Percentiles rank a stretch among this genome's conserved stretches.
phyloP scores from a whole-genome alignment of 2,329 filamentous ascomycete species.

The Talaromyces marneffei region DNA sequence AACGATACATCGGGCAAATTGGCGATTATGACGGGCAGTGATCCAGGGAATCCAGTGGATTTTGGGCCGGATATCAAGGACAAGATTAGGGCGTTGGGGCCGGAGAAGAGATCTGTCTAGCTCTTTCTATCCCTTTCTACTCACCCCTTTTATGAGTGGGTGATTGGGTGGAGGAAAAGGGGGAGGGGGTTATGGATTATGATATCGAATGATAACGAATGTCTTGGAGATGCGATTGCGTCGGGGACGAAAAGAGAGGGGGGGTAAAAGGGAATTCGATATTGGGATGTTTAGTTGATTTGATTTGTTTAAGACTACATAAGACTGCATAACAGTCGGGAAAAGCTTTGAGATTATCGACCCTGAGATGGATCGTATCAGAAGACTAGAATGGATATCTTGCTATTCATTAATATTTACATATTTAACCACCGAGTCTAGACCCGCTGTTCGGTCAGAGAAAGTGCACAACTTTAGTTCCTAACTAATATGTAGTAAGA shows the following conservation, averaged over 20 bases:
- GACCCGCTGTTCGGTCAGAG: too few species aligned
- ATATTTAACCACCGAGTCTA: background rate
- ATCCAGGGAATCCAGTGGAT: conserved; percentile 23
- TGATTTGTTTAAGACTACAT: background rate
- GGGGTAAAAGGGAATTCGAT: background rate
- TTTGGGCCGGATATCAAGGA: conserved; percentile 25
- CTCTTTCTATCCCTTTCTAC: background rate
- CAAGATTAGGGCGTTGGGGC: conserved; percentile 20
- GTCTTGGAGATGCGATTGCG: background rate
- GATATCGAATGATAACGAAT: too few species aligned
- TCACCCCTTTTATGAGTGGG: too few species aligned
- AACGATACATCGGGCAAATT: conserved; percentile 26
- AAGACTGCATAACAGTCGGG: background rate
- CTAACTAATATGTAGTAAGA: too few species aligned
- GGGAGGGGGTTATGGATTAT: conserved; percentile 19
- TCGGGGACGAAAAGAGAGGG: background rate
- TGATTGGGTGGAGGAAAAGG: conserved; percentile 15
- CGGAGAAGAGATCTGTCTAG: background rate
- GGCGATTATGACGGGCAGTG: conserved; percentile 26
- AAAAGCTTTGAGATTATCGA: background rate
- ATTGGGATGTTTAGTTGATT: background rate
- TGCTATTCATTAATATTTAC: background rate
- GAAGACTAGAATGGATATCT: background rate
- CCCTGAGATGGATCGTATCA: background rate
- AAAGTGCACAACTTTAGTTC: too few species aligned